phyloP scores from a whole-genome alignment of 495 filamentous ascomycete species.

The Penicillium paradoxum region DNA sequence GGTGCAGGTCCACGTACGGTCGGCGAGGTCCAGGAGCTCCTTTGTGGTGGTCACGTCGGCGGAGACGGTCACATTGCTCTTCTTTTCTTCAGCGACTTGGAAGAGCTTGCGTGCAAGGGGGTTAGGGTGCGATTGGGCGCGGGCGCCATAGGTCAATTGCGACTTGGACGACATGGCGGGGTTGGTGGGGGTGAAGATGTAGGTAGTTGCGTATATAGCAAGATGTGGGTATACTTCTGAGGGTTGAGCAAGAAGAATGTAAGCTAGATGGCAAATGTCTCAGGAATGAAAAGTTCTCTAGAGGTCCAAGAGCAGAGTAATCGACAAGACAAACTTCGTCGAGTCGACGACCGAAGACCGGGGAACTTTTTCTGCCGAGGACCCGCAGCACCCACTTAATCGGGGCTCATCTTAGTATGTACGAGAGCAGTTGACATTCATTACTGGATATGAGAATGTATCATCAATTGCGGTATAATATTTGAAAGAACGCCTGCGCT shows the following conservation, averaged over 20 bases:
- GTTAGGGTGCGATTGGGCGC: conserved; percentile 43
- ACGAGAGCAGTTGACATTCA: not conserved
- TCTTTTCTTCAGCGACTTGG: conserved; percentile 43
- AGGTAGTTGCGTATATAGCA: conserved; percentile 13
- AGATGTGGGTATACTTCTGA: not conserved
- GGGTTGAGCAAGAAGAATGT: not conserved
- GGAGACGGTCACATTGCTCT: conserved; percentile 49
- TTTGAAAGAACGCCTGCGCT: too few species aligned
- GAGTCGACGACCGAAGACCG: not conserved
- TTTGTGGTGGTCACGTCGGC: conserved; percentile 46
- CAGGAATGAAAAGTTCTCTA: not conserved
- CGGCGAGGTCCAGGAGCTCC: conserved; percentile 44
- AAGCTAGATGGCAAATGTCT: not conserved
- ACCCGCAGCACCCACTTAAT: conserved; percentile 7
- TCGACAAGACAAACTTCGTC: not conserved
- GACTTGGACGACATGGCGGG: conserved; percentile 46
- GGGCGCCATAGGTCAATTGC: conserved; percentile 37
- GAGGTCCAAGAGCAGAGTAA: not conserved
- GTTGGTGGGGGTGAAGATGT: conserved; percentile 8
- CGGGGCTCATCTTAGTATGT: not conserved
- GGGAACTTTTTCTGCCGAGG: conserved; percentile 25
- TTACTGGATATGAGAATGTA: too few species aligned
- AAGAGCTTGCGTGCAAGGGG: conserved; percentile 41
- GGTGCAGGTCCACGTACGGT: conserved; percentile 28
- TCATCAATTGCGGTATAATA: too few species aligned